These are phyloP conservation scores for Rhodotorula graminis DNA, from an alignment of 768 basidiomycete genomes.

Conservation along the genomic window DNA sequence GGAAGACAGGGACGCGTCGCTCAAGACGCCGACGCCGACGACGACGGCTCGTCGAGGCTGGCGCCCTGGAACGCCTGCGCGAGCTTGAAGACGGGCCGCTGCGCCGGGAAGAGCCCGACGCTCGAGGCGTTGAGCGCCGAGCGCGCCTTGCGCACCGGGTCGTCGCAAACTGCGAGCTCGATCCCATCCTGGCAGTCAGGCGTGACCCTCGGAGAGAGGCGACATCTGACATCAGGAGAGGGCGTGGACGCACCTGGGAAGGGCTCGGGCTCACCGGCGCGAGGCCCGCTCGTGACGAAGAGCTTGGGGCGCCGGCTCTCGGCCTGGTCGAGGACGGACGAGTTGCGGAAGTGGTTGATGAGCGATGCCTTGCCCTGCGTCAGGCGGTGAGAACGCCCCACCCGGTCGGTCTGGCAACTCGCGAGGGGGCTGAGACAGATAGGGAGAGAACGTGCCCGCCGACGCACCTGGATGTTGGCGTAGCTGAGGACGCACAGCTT, in stretches of 20 bases:
- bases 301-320: constrained; percentile 80
- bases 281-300: constrained; percentile 62
- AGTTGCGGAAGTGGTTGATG: constrained; percentile 88
- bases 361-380: constrained; percentile 77
- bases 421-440: background rate
- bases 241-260: constrained; percentile 35
- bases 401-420: background rate
- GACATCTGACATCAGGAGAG: too few species aligned
- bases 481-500: constrained; percentile 84
- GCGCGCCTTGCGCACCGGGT: constrained; percentile 37
- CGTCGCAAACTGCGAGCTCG: constrained; percentile 21
- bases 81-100: constrained; percentile 34
- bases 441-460: background rate
- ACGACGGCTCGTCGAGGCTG: too few species aligned
- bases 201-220: background rate
- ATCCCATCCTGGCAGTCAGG: too few species aligned
- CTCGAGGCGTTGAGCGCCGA: constrained; percentile 25
- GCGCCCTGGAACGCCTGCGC: constrained; percentile 25
- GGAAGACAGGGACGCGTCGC: too few species aligned
- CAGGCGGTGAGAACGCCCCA: too few species aligned
- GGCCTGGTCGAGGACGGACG: constrained; percentile 79
- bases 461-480: constrained; percentile 81
- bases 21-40: too few species aligned
- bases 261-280: constrained; percentile 64
- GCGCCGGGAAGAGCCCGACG: constrained; percentile 32